These are phyloP conservation scores for Diddensiella santjacobensis DNA, from an alignment of 805 yeast species.

Conservation along the genomic window DNA sequence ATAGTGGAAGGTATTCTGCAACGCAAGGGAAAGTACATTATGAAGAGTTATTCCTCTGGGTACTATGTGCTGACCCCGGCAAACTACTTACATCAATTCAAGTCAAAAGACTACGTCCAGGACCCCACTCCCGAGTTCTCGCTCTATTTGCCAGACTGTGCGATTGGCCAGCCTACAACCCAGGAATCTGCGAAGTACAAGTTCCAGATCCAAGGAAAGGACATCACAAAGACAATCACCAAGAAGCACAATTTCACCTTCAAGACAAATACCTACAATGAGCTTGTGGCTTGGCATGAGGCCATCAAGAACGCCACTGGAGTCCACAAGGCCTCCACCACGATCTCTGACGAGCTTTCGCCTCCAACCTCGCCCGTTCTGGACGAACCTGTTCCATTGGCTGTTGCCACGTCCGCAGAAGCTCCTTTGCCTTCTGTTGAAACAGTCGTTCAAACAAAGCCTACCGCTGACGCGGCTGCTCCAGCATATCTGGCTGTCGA, in stretches of 20 bases:
- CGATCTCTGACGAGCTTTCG: slow-evolving; percentile 16
- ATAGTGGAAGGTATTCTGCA: slow-evolving; percentile 45
- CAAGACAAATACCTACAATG: slow-evolving; percentile 44
- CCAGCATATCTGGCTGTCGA: not conserved
- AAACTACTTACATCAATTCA: slow-evolving; percentile 45
- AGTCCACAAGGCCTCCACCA: slow-evolving; percentile 8
- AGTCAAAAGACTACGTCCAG: slow-evolving; percentile 39
- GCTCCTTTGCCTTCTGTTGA: not conserved
- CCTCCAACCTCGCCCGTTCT: slow-evolving; percentile 9
- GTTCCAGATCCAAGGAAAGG: slow-evolving; percentile 45
- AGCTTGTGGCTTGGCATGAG: slow-evolving; percentile 45
- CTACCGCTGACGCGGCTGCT: not conserved
- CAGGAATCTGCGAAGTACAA: slow-evolving; percentile 37
- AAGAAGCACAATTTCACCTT: slow-evolving; percentile 38
- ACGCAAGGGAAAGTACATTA: slow-evolving; percentile 43
- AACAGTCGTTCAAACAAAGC: not conserved
- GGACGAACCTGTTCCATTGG: not conserved
- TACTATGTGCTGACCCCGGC: slow-evolving; percentile 47
- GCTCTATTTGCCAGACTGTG: slow-evolving; percentile 46
- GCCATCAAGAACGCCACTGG: slow-evolving; percentile 31
- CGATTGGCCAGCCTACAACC: slow-evolving; percentile 35
- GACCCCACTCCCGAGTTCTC: slow-evolving; percentile 47
- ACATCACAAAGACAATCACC: slow-evolving; percentile 31
- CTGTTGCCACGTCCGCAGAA: slow-evolving; percentile 1
- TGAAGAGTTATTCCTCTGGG: slow-evolving; percentile 41